Evolutionary conservation across 2,329 filamentous ascomycete genomes (phyloP).

Genomic region (Penicillium sp.): DNA sequence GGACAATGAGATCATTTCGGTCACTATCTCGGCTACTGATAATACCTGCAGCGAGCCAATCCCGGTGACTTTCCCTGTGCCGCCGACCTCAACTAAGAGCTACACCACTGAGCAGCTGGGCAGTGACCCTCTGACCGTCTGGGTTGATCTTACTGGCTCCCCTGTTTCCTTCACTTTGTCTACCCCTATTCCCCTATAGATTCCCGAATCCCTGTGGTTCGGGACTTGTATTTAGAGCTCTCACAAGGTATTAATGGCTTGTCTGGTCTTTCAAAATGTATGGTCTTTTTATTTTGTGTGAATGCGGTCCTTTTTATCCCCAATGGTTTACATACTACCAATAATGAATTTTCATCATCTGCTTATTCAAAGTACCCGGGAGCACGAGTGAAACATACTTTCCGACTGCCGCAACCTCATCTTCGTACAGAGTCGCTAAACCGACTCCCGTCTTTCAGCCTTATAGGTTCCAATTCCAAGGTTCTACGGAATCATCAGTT

Average conservation of each 20-base stretch:
- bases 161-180: slow-evolving; percentile 48
- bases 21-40: slow-evolving; percentile 50
- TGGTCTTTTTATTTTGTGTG: not conserved
- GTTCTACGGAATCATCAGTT: no score
- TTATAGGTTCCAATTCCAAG: no score
- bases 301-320: not conserved
- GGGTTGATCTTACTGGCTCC: slow-evolving; percentile 48
- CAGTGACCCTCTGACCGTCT: slow-evolving; percentile 54
- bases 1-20: slow-evolving; percentile 48
- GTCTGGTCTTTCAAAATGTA: not conserved
- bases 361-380: not conserved
- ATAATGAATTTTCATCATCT: not conserved
- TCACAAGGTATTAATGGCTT: not conserved
- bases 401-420: no score
- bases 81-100: slow-evolving; percentile 45
- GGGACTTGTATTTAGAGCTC: not conserved
- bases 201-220: not conserved
- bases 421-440: no score
- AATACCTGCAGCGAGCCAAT: slow-evolving; percentile 55
- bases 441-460: no score
- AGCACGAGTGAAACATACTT: no score
- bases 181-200: slow-evolving; percentile 36
- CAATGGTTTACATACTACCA: not conserved
- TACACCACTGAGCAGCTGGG: slow-evolving; percentile 55
- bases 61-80: slow-evolving; percentile 55